These are phyloP conservation scores for Amaranthus palmeri DNA, from an alignment of 148 eudicot species.

Conservation along the genomic window DNA sequence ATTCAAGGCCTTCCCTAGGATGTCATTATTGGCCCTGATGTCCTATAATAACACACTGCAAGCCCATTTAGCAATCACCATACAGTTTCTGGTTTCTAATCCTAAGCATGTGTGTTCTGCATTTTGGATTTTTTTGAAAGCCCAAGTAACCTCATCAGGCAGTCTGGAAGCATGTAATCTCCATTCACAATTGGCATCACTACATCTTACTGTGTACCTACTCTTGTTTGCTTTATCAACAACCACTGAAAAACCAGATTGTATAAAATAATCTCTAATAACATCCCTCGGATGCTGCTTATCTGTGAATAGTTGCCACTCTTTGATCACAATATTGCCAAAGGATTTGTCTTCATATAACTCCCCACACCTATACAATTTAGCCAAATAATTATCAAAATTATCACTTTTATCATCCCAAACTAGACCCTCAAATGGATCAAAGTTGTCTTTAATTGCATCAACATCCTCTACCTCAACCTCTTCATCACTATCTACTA, in stretches of 20 bases:
- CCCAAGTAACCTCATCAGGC: neutral
- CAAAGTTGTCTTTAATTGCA: too few species aligned
- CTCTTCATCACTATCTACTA: too few species aligned
- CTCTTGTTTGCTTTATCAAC: neutral
- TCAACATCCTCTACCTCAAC: too few species aligned
- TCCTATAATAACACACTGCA: neutral
- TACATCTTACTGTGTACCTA: neutral
- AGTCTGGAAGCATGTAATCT: neutral
- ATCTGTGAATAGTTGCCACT: neutral
- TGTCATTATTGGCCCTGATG: neutral
- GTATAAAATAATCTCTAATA: conserved; percentile 1
- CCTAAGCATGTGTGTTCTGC: neutral
- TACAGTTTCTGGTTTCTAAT: neutral
- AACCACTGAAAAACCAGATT: neutral
- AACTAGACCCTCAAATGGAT: neutral
- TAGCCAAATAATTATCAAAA: neutral
- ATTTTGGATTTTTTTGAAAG: neutral
- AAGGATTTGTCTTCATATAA: neutral
- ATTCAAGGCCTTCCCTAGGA: neutral
- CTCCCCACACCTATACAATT: neutral
- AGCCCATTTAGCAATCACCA: neutral
- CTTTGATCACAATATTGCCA: neutral
- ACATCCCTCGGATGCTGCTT: conserved; percentile 6
- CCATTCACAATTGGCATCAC: neutral
- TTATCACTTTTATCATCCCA: neutral